Evolutionary conservation across 1,284 basidiomycete species (phyloP).

Genomic region (Crepidotus sp.): DNA sequence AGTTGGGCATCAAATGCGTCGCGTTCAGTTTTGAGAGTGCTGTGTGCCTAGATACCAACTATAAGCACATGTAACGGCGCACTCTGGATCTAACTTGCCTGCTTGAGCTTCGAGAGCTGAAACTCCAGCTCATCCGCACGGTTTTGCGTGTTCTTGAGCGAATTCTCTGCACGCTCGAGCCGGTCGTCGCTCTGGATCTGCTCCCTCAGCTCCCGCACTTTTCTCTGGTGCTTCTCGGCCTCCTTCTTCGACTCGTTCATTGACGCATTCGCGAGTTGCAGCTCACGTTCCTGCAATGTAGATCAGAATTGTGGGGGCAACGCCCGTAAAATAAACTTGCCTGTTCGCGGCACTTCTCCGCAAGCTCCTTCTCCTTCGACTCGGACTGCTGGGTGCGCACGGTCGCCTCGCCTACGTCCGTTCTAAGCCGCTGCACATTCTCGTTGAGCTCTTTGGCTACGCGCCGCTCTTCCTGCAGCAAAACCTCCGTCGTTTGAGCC

Average conservation of each 20-base stretch:
- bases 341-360: slow-evolving; percentile 54
- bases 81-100: slow-evolving; percentile 36
- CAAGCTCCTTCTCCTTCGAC: slow-evolving; percentile 43
- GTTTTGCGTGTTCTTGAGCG: slow-evolving; percentile 67
- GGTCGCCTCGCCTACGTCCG: slow-evolving; percentile 26
- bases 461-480: slow-evolving; percentile 36
- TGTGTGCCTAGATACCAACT: slow-evolving; percentile 41
- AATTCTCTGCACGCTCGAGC: slow-evolving; percentile 59
- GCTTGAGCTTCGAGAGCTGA: slow-evolving; percentile 66
- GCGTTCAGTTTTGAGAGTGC: slow-evolving; percentile 48
- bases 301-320: slow-evolving; percentile 9
- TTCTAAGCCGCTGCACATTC: slow-evolving; percentile 34
- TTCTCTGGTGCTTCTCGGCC: slow-evolving; percentile 44
- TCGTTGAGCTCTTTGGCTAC: slow-evolving; percentile 33
- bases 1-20: slow-evolving; percentile 45
- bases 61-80: neutral
- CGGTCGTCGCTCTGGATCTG: slow-evolving; percentile 76
- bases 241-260: slow-evolving; percentile 46
- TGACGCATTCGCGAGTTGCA: slow-evolving; percentile 49
- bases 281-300: slow-evolving; percentile 53
- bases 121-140: slow-evolving; percentile 74
- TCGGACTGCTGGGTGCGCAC: slow-evolving; percentile 35
- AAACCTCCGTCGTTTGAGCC: slow-evolving; percentile 35
- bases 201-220: slow-evolving; percentile 64
- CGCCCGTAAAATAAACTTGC: slow-evolving; percentile 28